Base-by-base conservation (phyloP, 176 grass and related monocot species). In the Alloteropsis semialata region DNA sequence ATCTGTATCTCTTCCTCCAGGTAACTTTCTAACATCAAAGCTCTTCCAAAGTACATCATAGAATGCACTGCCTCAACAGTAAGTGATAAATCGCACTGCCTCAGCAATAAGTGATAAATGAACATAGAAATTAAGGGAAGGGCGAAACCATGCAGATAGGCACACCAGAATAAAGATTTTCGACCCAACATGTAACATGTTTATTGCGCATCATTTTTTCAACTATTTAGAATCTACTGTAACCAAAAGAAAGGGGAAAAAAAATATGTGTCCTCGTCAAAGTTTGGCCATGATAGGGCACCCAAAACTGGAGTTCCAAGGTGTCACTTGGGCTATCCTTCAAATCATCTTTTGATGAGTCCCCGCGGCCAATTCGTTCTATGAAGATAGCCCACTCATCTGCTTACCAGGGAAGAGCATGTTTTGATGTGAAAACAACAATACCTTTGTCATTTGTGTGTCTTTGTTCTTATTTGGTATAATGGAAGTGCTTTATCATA, bases 31-130 rank as follows among this genome's bases (percentile, higher is more conserved):
- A 98, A 86, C 80, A 98, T 81, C 77, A 98, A 82, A 32, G 96
- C 96, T 80, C 96, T 90, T 91, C 96, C 87, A 58, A 95, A 98
- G 82, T 98, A 98, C 96, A 98, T 98, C 96, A 98, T 98, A 70
- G 92, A n/a, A n/a, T n/a, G n/a, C n/a, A n/a, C n/a, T n/a, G n/a
- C n/a, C n/a, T n/a, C n/a, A n/a, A n/a, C n/a, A n/a, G n/a, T n/a
- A n/a, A n/a, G n/a, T n/a, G n/a, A n/a, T n/a, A n/a, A n/a, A 92
- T 43, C 96, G 91, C 19, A 98, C 96, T 98, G 82, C 53, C 64
- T 77, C 48, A 86, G 60, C 22, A 77, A 66, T n/a, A 82, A 77
- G 28, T 77, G 60, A 66, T 89, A 76, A 78, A 84, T 33, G n/a
- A n/a, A 86, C 30, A 53, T 49, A 80, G 65, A 44, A 45, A 83